Conservation (phyloP, 116 monocot species). For the Posidonia oceanica region DNA sequence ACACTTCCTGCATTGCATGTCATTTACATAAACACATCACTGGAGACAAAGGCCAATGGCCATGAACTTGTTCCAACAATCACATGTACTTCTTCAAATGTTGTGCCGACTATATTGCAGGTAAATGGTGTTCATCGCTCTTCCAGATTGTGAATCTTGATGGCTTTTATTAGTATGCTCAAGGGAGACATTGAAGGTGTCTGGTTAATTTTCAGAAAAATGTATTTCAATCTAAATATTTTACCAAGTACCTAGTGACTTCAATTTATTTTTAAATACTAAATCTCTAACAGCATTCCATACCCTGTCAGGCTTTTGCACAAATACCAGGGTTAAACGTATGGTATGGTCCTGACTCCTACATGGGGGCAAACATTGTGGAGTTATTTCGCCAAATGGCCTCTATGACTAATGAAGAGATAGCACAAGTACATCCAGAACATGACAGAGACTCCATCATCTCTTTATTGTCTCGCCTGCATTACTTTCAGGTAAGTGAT, state of each 20-base stretch:
- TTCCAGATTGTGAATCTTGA: neutral
- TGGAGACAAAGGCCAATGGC: conserved; percentile 86
- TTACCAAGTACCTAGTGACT: too few relatives aligned
- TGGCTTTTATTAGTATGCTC: neutral
- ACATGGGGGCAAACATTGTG: conserved; percentile 96
- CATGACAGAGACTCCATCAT: conserved; percentile 71
- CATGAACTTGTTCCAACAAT: conserved; percentile 97
- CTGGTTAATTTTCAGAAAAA: too few relatives aligned
- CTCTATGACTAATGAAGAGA: conserved; percentile 73
- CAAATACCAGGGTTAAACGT: conserved; percentile 78
- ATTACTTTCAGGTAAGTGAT: conserved; percentile 62
- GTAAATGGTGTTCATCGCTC: conserved; percentile 13
- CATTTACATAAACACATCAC: conserved; percentile 92
- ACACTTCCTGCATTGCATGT: conserved; percentile 82
- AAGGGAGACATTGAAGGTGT: too few relatives aligned
- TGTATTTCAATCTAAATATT: too few relatives aligned
- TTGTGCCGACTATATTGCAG: conserved; percentile 94
- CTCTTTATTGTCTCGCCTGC: conserved; percentile 46
- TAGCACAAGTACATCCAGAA: conserved; percentile 62
- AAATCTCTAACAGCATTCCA: neutral
- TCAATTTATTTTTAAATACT: too few relatives aligned
- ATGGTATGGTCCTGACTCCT: conserved; percentile 95
- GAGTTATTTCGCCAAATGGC: conserved; percentile 83
- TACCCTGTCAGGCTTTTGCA: conserved; percentile 68
- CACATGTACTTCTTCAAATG: conserved; percentile 98